A percentile compares a stretch with the other conserved stretches of the same genome.
These are phyloP conservation scores for Daldinia bambusicola DNA, from an alignment of 495 filamentous ascomycete genomes.

Conservation along the genomic window DNA sequence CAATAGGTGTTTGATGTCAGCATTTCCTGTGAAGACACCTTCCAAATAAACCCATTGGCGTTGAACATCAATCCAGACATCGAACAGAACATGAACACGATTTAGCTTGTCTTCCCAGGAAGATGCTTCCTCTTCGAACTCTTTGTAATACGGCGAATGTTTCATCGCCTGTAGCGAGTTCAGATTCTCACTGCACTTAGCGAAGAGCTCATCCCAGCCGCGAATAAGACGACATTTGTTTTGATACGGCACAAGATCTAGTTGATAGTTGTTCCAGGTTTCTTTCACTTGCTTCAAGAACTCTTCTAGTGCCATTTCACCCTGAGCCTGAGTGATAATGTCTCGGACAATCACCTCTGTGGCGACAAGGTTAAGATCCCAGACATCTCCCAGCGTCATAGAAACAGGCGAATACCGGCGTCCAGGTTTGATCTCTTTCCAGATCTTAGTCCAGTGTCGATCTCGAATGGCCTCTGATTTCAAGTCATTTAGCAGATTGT, in stretches of 20 bases:
- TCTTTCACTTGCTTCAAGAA: constrained; percentile 97
- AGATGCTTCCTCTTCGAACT: constrained; percentile 96
- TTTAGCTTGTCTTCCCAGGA: constrained; percentile 99
- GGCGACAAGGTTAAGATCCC: constrained; percentile 90
- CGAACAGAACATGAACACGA: constrained; percentile 94
- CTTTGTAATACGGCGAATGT: constrained; percentile 98
- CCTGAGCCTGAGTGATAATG: constrained; percentile 94
- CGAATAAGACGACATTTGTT: constrained; percentile 97
- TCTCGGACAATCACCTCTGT: constrained; percentile 88
- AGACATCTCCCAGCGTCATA: constrained; percentile 94
- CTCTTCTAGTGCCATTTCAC: constrained; percentile 98
- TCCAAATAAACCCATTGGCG: constrained; percentile 99
- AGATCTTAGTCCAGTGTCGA: constrained; percentile 96
- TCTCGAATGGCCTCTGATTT: constrained; percentile 97
- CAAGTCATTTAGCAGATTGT: constrained; percentile 85
- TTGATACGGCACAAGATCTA: constrained; percentile 96
- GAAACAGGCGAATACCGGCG: constrained; percentile 92
- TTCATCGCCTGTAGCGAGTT: constrained; percentile 98
- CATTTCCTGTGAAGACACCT: constrained; percentile 97
- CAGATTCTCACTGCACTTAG: constrained; percentile 97
- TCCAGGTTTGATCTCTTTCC: constrained; percentile 89
- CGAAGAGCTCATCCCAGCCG: constrained; percentile 97
- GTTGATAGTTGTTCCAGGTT: constrained; percentile 91
- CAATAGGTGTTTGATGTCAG: constrained; percentile 97
- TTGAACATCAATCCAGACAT: constrained; percentile 99